phyloP scores from a whole-genome alignment of 2,329 filamentous ascomycete genomes.

The Thyridium curvatum region DNA sequence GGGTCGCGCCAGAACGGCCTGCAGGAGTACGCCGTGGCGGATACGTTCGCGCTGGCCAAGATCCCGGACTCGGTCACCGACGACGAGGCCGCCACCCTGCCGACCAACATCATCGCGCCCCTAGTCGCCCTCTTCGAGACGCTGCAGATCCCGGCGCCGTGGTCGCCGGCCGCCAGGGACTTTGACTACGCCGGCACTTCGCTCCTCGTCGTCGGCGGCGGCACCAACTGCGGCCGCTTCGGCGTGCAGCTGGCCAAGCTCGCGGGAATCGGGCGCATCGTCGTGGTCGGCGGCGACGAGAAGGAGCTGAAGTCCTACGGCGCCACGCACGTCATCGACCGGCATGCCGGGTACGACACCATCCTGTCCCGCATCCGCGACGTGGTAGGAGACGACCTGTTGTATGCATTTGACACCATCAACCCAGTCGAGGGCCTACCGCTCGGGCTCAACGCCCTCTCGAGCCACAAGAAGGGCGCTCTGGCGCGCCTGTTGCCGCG shows the following conservation, averaged over 20 bases:
- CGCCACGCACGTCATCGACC: constrained; percentile 33
- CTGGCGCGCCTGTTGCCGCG: constrained; percentile 19
- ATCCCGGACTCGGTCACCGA: constrained; percentile 24
- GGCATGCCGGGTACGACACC: constrained; percentile 22
- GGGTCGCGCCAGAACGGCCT: constrained; percentile 16
- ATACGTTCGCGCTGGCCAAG: constrained; percentile 18
- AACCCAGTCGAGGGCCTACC: constrained; percentile 16
- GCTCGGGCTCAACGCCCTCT: constrained; percentile 25
- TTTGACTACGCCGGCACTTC: constrained; percentile 15
- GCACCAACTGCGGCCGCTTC: constrained; percentile 23
- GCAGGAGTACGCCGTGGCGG: constrained; percentile 29
- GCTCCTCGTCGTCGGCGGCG: constrained; percentile 26
- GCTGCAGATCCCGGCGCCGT: constrained; percentile 20
- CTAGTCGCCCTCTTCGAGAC: constrained; percentile 25
- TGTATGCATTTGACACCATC: constrained; percentile 29
- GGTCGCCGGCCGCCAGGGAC: constrained; percentile 8
- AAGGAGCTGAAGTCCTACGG: constrained; percentile 23
- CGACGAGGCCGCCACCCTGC: constrained; percentile 27
- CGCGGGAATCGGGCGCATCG: constrained; percentile 28
- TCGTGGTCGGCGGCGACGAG: constrained; percentile 25
- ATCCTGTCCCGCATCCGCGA: constrained; percentile 22
- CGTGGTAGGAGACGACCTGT: constrained; percentile 29
- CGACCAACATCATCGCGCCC: constrained; percentile 25
- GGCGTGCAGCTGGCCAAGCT: constrained; percentile 24
- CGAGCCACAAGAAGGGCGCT: constrained; percentile 24